Evolutionary conservation across 805 yeast species (phyloP).

Genomic region (Starmerella khaoyaiensis): DNA sequence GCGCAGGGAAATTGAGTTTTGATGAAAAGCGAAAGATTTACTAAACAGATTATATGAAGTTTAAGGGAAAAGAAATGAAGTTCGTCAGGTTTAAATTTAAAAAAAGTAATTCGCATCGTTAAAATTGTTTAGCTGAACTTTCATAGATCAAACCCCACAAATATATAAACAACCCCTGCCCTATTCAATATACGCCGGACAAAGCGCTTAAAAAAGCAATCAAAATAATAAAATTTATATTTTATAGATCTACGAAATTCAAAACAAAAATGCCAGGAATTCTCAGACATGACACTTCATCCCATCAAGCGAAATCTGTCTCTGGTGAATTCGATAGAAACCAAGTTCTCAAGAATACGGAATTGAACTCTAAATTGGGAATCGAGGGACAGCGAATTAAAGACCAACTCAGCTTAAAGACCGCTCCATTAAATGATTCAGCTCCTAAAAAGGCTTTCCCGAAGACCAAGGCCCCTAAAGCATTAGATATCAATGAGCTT

Average conservation of each 20-base stretch:
- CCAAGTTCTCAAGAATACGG: conserved; percentile 68
- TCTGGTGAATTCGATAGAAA: conserved; percentile 35
- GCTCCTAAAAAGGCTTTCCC: conserved; percentile 16
- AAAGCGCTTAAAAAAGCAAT: no score
- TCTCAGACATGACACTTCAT: background rate
- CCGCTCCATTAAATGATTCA: background rate
- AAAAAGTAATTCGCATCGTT: no score
- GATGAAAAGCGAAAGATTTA: conserved; percentile 94
- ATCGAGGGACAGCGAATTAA: conserved; percentile 19
- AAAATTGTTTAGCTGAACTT: no score
- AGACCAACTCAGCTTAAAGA: conserved; percentile 5
- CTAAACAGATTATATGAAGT: no score
- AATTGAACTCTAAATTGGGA: conserved; percentile 43
- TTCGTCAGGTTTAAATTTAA: no score
- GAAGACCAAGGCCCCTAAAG: conserved; percentile 23
- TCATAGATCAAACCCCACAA: no score
- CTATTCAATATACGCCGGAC: no score
- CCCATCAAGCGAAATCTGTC: background rate
- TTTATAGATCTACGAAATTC: no score
- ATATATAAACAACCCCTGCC: no score
- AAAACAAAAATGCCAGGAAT: conserved; percentile 3
- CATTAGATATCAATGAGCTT: conserved; percentile 9
- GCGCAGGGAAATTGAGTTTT: conserved; percentile 86
- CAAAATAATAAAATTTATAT: no score
- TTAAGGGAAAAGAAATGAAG: no score